Conservation (phyloP, 2,329 filamentous ascomycete species). For the Pestalotiopsis sp. region DNA sequence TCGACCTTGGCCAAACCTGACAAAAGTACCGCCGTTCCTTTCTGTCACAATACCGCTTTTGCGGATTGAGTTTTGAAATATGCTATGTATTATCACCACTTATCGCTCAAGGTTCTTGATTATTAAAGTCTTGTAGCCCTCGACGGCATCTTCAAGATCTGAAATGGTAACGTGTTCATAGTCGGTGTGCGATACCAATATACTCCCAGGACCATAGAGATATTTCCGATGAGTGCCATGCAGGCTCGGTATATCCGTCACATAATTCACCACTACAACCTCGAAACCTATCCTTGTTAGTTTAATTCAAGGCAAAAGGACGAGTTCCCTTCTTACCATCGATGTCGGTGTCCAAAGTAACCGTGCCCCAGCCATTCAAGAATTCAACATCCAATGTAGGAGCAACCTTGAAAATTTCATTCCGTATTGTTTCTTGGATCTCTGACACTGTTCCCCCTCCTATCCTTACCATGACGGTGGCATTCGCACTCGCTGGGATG, state of each 20-base stretch:
- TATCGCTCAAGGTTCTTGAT: constrained; percentile 39
- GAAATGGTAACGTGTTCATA: constrained; percentile 74
- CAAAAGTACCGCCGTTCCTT: too few species aligned
- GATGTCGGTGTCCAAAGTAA: constrained; percentile 5
- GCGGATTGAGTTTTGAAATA: too few species aligned
- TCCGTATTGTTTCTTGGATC: background rate
- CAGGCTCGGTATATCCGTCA: constrained; percentile 82
- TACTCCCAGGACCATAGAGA: constrained; percentile 68
- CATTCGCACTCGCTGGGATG: background rate
- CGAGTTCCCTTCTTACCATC: background rate
- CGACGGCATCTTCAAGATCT: constrained; percentile 74
- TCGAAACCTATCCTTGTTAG: constrained; percentile 62
- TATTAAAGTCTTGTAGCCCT: constrained; percentile 73
- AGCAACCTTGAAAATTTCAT: background rate
- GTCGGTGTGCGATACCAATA: constrained; percentile 81
- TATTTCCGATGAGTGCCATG: constrained; percentile 66
- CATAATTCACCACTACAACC: constrained; percentile 80
- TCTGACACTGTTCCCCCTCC: background rate
- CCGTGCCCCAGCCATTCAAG: background rate
- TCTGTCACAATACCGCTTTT: too few species aligned
- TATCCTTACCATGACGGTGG: background rate
- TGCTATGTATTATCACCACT: background rate
- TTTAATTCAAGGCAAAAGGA: background rate
- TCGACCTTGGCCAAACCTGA: too few species aligned
- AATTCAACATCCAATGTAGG: constrained; percentile 5